A percentile compares a stretch with the other conserved stretches of the same genome.
These are phyloP conservation scores for Isatis lusitanica DNA, from an alignment of 441 rosid genomes.

Conservation along the genomic window DNA sequence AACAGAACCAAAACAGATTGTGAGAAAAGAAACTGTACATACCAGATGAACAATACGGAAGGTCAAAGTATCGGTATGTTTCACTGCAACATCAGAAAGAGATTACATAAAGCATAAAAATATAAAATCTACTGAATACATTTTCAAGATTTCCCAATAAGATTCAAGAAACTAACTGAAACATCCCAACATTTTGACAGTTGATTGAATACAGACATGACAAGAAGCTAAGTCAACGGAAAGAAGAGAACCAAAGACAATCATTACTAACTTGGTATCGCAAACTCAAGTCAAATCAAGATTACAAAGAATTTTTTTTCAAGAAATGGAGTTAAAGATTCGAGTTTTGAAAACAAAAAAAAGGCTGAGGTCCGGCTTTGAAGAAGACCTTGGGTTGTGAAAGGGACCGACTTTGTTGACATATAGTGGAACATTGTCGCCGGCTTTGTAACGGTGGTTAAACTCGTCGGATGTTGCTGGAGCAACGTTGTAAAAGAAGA, in stretches of 20 bases:
- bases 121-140: too few relatives aligned
- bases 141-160: too few relatives aligned
- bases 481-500: conserved; percentile 10
- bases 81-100: conserved; percentile 9
- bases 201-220: too few relatives aligned
- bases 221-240: too few relatives aligned
- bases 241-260: too few relatives aligned
- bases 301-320: too few relatives aligned
- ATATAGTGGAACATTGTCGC: conserved; percentile 42
- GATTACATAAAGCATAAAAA: neutral
- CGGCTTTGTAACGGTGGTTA: conserved; percentile 59
- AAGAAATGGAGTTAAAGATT: too few relatives aligned
- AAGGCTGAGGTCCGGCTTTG: neutral
- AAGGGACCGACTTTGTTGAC: conserved; percentile 69
- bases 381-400: conserved; percentile 63
- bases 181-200: too few relatives aligned
- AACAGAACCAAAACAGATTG: neutral
- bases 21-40: neutral
- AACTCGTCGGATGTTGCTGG: conserved; percentile 48
- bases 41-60: conserved; percentile 34
- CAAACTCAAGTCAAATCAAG: too few relatives aligned
- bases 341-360: neutral
- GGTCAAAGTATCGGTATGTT: conserved; percentile 30
- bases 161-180: neutral
- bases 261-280: too few relatives aligned